Evolutionary conservation across 116 monocot species (phyloP), one percentile per base, ranked within the genome.

Genomic region (Thalassia testudinum): DNA sequence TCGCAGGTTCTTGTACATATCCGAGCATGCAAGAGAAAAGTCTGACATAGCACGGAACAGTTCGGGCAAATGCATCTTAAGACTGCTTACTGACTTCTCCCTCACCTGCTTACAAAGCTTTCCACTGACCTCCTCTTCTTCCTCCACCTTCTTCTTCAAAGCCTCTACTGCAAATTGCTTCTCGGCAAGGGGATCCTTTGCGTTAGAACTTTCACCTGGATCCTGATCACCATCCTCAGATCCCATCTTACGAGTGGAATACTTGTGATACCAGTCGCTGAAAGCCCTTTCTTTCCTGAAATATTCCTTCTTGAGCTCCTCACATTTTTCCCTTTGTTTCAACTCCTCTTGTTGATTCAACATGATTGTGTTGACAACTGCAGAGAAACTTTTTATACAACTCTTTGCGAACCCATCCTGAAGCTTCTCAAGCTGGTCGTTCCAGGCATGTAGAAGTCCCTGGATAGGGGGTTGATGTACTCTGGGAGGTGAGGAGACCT

Each of bases 51-150:
- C 68, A 0, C 88, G 58, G 42, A 88, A 95, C 16, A 95, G 74
- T 71, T 85, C 95, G 0, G 88, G 84, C 76, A 95, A 54, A 50
- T 88, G 81, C 7, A 73, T 78, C 49, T 70, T 87, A n/a, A 95
- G 63, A 42, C 71, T 81, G 2, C 59, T 62, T 0, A 85, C 42
- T 0, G 88, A 75, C 51, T 88, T 95, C 72, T 81, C 88, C 47
- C 95, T 81, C 23, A 84, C 81, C 62, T 88, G 84, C 42, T 76
- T 76, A 52, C 80, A 76, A 11, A 74, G 42, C 43, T 44, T 76
- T 34, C 52, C 54, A 53, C 81, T 55, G 2, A 48, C 51, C 44
- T 95, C 84, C 0, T 72, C 14, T 52, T 85, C 95, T 12, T 63
- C 78, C 12, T 81, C 78, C 17, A 84, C 47, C 59, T 28, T 72